Conservation (phyloP, 495 filamentous ascomycete genomes). For the Apiosordaria backusii region DNA sequence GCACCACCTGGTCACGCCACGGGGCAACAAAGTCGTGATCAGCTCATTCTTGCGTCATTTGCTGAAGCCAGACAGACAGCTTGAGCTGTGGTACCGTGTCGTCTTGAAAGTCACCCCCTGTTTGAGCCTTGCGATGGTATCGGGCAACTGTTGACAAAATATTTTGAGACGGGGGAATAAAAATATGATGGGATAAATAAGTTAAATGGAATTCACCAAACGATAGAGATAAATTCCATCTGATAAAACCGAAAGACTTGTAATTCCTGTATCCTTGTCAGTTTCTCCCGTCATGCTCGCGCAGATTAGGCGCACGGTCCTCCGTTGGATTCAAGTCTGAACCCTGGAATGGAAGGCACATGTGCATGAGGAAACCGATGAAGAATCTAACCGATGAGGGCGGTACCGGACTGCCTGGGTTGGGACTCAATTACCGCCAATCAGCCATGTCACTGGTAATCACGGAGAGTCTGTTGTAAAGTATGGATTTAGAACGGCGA, state of each 20-base stretch:
- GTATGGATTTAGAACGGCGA: not conserved
- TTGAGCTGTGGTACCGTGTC: not conserved
- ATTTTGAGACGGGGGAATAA: not conserved
- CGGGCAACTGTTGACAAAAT: not conserved
- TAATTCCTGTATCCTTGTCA: not conserved
- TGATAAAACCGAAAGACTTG: not conserved
- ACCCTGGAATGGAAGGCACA: not conserved
- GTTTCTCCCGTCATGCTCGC: not conserved
- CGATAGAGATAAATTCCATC: not conserved
- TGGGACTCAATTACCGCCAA: not conserved
- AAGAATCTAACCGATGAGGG: constrained; percentile 2
- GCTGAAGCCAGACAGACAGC: not conserved
- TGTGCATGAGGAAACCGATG: constrained; percentile 1
- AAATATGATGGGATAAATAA: not conserved
- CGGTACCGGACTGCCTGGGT: not conserved
- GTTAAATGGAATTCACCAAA: not conserved
- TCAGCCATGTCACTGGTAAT: not conserved
- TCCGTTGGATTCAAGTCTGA: not conserved
- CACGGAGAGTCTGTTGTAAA: not conserved
- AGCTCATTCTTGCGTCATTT: constrained; percentile 10
- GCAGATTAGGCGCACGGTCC: not conserved
- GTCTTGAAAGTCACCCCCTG: not conserved
- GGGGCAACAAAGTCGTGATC: not conserved
- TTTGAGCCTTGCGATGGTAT: not conserved
- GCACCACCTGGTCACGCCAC: not conserved